phyloP scores from a whole-genome alignment of 106 monocot genomes.

The Triglochin maritima region DNA sequence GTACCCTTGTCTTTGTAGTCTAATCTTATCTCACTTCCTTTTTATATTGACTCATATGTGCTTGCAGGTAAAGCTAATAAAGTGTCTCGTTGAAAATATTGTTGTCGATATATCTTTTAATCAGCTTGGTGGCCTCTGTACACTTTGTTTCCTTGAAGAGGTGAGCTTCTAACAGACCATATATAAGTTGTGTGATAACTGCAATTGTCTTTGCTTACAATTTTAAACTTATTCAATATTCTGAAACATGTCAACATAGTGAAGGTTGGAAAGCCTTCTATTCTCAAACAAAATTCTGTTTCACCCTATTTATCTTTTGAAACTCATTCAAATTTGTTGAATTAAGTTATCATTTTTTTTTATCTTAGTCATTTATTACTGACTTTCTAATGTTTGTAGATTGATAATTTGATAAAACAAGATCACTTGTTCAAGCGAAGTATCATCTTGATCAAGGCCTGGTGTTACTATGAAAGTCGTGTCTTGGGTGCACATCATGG shows the following conservation, averaged over 20 bases:
- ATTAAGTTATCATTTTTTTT: not conserved
- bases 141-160: constrained; percentile 96
- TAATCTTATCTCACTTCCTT: not conserved
- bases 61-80: constrained; percentile 90
- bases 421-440: constrained; percentile 93
- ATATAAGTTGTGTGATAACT: no score
- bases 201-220: no score
- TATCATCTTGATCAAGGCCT: constrained; percentile 90
- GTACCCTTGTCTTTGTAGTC: not conserved
- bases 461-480: constrained; percentile 96
- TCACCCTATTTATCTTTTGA: no score
- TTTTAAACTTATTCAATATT: no score
- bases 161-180: constrained; percentile 15
- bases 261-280: no score
- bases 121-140: constrained; percentile 92
- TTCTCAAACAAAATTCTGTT: no score
- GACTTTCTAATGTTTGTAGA: constrained; percentile 26
- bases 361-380: constrained; percentile 3
- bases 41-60: not conserved
- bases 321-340: no score
- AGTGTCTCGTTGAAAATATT: constrained; percentile 89
- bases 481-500: constrained; percentile 97
- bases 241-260: no score
- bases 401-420: constrained; percentile 61
- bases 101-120: constrained; percentile 96